phyloP scores from a whole-genome alignment of 345 rosid genomes.

The Crucihimalaya himalaica region DNA sequence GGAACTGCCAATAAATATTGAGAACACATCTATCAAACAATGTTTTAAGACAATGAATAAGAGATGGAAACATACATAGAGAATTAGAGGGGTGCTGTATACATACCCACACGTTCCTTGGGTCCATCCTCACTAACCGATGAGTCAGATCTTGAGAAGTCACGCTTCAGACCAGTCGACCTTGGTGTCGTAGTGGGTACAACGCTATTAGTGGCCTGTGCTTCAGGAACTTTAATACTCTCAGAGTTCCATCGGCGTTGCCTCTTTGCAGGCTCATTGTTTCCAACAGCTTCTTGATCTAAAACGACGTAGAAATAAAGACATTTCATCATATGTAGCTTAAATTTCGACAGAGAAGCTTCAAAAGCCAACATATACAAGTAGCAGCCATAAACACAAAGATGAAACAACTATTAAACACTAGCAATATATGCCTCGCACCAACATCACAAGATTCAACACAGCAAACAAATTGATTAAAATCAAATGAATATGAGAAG shows the following conservation, averaged over 20 bases:
- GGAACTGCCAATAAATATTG: constrained; percentile 62
- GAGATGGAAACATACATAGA: constrained; percentile 20
- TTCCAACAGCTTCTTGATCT: constrained; percentile 73
- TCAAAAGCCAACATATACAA: background rate
- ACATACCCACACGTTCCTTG: constrained; percentile 90
- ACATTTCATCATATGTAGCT: background rate
- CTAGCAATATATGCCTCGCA: constrained; percentile 9
- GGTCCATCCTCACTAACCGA: constrained; percentile 61
- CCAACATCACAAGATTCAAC: background rate
- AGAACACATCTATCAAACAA: constrained; percentile 16
- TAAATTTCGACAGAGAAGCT: background rate
- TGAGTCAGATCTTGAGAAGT: constrained; percentile 69
- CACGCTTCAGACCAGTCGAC: constrained; percentile 54
- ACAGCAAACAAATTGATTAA: background rate
- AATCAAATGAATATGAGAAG: constrained; percentile 1
- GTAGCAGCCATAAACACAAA: background rate
- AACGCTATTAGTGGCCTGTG: constrained; percentile 45
- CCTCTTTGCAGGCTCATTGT: constrained; percentile 74
- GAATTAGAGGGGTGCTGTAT: background rate
- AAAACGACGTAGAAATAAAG: constrained; percentile 24
- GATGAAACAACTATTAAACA: background rate
- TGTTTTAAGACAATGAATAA: background rate
- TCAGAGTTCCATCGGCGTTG: constrained; percentile 92
- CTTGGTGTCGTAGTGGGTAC: constrained; percentile 64
- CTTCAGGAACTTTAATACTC: constrained; percentile 59